Evolutionary conservation across 345 rosid genomes (phyloP).

Genomic region (Eucalyptus coolabah): DNA sequence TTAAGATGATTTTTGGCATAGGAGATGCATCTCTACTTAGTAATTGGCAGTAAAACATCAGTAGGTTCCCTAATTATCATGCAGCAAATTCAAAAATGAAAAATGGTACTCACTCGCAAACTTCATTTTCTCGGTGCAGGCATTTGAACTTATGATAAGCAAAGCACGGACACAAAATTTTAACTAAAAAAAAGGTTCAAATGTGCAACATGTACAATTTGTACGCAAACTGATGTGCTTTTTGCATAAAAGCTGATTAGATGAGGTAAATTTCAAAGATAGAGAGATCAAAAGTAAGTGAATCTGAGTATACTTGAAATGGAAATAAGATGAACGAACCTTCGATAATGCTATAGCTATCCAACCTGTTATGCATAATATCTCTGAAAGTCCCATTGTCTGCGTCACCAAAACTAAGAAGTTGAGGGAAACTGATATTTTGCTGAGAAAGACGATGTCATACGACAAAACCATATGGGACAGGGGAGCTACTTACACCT

Average conservation of each 20-base stretch:
- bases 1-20: background rate
- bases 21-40: background rate
- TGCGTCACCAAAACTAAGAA: constrained; percentile 1
- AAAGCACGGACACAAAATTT: background rate
- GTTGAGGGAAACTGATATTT: background rate
- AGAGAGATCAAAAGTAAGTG: background rate
- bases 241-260: background rate
- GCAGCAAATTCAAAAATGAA: background rate
- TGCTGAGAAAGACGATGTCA: background rate
- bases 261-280: background rate
- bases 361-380: constrained; percentile 66
- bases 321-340: constrained; percentile 5
- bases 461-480: background rate
- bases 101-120: background rate
- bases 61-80: background rate
- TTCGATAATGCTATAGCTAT: constrained; percentile 36
- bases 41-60: background rate
- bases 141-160: background rate
- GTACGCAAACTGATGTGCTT: background rate
- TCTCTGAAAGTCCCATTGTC: constrained; percentile 63
- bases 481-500: constrained; percentile 26
- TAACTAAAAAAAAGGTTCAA: background rate
- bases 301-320: background rate
- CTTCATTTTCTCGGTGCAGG: background rate
- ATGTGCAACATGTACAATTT: background rate